Base-by-base conservation (phyloP, 441 rosid species). In the Aleurites moluccanus region DNA sequence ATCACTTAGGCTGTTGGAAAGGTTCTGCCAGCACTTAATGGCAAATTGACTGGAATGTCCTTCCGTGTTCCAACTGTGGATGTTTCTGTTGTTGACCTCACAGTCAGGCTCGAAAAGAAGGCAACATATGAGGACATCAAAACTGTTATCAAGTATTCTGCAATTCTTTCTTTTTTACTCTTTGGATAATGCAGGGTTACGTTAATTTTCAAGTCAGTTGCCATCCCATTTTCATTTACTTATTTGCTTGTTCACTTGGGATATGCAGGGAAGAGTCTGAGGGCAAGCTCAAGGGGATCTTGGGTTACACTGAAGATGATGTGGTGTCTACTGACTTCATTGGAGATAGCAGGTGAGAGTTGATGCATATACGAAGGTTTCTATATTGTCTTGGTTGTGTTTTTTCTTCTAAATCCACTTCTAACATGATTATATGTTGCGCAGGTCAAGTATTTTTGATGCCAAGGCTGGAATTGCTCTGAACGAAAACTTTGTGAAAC, bases 31-130 rank as follows among this genome's bases (percentile, higher is more conserved):
- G 50, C 80, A 6, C 91, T 92, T 5, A 89, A 87, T 35, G 96
- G 97, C 27, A 92, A 91, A 76, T 75, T 92, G 81, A 89, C 97
- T 4, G 97, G 97, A 80, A 92, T 92, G 97, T 16, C 97, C 42
- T 91, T 92, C 94, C 92, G 97, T 25, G 97, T 92, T 25, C 97
- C 96, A 3, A 92, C 93, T 0, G 94, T 87, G 10, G 97, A 92
- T 77, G 96, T 92, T 3, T 91, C 96, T 18, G 97, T 92, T 71
- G 97, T 92, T 64, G 96, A 91, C 68, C 94, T 92, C 61, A 92
- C 94, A 10, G 97, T 89, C 25, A 86, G 89, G 79, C 90, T 90
- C 63, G 86, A 84, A 85, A 90, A 89, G 85, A 40, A 71, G 64
- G 89, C 96, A 35, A 78, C 91, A 60, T 92, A 91, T 62, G 92